A percentile compares a stretch with the other conserved stretches of the same genome.
Evolutionary conservation across 768 basidiomycete species (phyloP).

Genomic region (Gymnopilus junonius): DNA sequence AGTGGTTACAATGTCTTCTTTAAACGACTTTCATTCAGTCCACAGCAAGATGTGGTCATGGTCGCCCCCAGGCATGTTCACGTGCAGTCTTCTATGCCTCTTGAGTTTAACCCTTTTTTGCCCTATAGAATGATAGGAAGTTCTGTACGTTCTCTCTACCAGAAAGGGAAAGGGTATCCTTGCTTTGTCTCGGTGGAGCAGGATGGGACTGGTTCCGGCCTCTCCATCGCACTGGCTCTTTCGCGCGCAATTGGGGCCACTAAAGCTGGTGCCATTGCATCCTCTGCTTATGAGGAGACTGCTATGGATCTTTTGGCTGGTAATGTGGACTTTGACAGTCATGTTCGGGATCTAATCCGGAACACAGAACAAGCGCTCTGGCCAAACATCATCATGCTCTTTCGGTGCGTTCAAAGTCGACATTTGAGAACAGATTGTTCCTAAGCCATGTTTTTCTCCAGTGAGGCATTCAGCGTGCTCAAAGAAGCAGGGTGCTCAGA

Average conservation of each 20-base stretch:
- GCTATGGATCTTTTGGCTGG: conserved; percentile 66
- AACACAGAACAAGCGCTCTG: conserved; percentile 63
- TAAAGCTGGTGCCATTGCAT: conserved; percentile 65
- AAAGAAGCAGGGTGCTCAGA: conserved; percentile 70
- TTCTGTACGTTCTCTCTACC: conserved; percentile 63
- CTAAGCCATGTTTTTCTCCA: conserved; percentile 20
- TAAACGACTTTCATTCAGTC: conserved; percentile 57
- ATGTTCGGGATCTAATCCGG: background rate
- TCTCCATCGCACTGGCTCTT: conserved; percentile 52
- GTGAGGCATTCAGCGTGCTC: conserved; percentile 63
- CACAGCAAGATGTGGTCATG: conserved; percentile 65
- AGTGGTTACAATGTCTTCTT: conserved; percentile 71
- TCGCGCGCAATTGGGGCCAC: conserved; percentile 65
- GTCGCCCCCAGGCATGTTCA: conserved; percentile 59
- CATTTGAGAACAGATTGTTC: background rate
- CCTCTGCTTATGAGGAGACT: conserved; percentile 65
- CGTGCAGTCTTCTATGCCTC: background rate
- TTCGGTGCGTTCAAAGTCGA: conserved; percentile 40
- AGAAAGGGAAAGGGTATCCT: conserved; percentile 64
- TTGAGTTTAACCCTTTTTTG: background rate
- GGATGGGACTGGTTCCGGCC: conserved; percentile 55
- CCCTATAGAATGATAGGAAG: conserved; percentile 64
- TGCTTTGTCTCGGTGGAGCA: conserved; percentile 71
- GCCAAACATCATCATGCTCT: conserved; percentile 70
- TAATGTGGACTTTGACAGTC: conserved; percentile 8